Conservation (phyloP, 805 yeast species). For the Starmerella sp. region DNA sequence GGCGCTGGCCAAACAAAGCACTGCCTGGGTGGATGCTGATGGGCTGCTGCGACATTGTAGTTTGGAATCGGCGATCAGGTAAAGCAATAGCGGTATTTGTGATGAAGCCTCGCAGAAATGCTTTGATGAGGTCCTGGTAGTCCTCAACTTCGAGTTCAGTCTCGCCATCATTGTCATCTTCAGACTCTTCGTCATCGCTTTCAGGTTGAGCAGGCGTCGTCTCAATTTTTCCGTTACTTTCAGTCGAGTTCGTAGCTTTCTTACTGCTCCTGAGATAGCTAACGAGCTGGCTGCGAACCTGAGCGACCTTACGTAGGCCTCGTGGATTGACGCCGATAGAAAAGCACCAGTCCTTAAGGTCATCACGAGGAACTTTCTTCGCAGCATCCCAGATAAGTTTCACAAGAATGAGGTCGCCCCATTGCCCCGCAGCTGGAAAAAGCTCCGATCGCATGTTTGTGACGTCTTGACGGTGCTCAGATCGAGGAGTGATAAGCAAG, state of each 20-base stretch:
- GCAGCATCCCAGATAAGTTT: conserved; percentile 64
- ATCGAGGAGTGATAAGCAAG: conserved; percentile 63
- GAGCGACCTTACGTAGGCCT: conserved; percentile 66
- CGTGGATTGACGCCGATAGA: conserved; percentile 64
- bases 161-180: conserved; percentile 4
- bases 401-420: conserved; percentile 76
- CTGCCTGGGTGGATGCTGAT: conserved; percentile 88
- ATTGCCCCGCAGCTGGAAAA: conserved; percentile 56
- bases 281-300: conserved; percentile 63
- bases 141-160: conserved; percentile 29
- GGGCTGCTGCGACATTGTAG: conserved; percentile 66
- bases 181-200: background rate
- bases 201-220: background rate
- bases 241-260: background rate
- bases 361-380: conserved; percentile 31
- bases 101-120: conserved; percentile 75
- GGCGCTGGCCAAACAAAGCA: conserved; percentile 63
- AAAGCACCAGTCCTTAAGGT: conserved; percentile 71
- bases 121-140: conserved; percentile 51
- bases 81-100: conserved; percentile 84
- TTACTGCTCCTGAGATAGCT: conserved; percentile 39
- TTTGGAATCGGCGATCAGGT: conserved; percentile 88
- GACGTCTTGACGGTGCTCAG: conserved; percentile 73
- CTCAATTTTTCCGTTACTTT: background rate
- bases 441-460: conserved; percentile 60